Evolutionary conservation across 2,329 filamentous ascomycete genomes (phyloP).

Genomic region (Penicillium psychrosexuale): DNA sequence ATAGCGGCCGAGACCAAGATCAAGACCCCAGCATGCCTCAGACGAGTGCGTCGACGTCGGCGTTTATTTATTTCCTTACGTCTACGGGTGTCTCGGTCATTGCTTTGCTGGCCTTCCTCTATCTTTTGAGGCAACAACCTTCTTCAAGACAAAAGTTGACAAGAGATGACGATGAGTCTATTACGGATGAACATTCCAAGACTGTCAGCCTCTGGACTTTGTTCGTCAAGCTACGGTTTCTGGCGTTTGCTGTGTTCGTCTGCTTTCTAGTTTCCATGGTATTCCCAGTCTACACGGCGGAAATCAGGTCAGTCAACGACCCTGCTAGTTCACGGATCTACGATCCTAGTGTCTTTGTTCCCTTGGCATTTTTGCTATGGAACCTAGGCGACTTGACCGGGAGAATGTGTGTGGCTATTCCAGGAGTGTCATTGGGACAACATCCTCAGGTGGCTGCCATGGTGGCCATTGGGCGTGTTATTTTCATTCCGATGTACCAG

Average conservation of each 20-base stretch:
- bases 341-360: conserved; percentile 74
- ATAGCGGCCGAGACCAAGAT: conserved; percentile 30
- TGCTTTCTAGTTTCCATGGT: conserved; percentile 88
- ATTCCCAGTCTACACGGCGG: conserved; percentile 85
- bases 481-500: conserved; percentile 79
- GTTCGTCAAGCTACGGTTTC: conserved; percentile 74
- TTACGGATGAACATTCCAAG: conserved; percentile 33
- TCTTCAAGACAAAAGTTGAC: conserved; percentile 2
- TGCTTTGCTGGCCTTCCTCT: conserved; percentile 70
- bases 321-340: conserved; percentile 55
- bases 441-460: conserved; percentile 66
- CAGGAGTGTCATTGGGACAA: conserved; percentile 56
- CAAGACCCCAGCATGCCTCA: conserved; percentile 34
- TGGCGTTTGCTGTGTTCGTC: conserved; percentile 71
- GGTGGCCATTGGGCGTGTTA: conserved; percentile 61
- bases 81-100: conserved; percentile 71
- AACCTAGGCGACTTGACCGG: conserved; percentile 83
- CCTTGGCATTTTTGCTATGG: conserved; percentile 88
- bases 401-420: conserved; percentile 62
- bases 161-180: conserved; percentile 15
- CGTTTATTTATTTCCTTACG: conserved; percentile 87
- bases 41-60: conserved; percentile 62
- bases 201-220: conserved; percentile 61
- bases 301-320: conserved; percentile 54
- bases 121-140: conserved; percentile 58